Percentiles rank a stretch among this genome's conserved stretches.
These are phyloP conservation scores for Bryoglossum gracile DNA, from an alignment of 495 filamentous ascomycete genomes.

Conservation along the genomic window DNA sequence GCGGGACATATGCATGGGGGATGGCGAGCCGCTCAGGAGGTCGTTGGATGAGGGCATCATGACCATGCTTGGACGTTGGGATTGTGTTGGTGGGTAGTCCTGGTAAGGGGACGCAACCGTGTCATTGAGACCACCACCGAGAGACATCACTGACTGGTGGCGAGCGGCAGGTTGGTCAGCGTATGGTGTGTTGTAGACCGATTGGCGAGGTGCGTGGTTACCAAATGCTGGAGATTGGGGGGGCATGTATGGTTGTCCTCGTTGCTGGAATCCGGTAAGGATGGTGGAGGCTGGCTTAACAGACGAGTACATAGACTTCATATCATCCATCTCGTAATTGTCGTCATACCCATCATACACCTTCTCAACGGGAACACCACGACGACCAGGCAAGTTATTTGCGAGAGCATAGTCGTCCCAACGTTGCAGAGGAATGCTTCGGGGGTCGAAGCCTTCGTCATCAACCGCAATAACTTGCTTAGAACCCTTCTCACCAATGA, in stretches of 20 bases:
- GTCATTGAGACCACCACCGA: conserved; percentile 31
- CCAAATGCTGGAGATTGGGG: conserved; percentile 72
- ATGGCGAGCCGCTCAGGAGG: conserved; percentile 13
- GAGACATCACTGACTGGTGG: conserved; percentile 44
- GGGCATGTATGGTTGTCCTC: conserved; percentile 62
- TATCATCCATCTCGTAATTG: conserved; percentile 92
- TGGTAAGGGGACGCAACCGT: conserved; percentile 42
- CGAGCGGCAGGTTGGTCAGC: conserved; percentile 4
- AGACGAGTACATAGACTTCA: conserved; percentile 92
- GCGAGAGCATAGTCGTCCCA: conserved; percentile 97
- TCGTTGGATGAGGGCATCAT: conserved; percentile 18
- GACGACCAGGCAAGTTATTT: conserved; percentile 87
- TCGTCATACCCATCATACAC: conserved; percentile 53
- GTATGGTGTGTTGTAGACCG: conserved; percentile 31
- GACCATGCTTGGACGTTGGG: conserved; percentile 22
- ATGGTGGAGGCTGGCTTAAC: conserved; percentile 89
- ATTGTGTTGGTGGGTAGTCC: conserved; percentile 31
- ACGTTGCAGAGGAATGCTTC: conserved; percentile 84
- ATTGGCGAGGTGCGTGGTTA: conserved; percentile 46
- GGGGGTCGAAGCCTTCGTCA: conserved; percentile 83
- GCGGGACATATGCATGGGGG: conserved; percentile 26
- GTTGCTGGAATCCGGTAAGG: conserved; percentile 73
- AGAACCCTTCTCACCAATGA: conserved; percentile 85
- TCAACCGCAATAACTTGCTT: conserved; percentile 83
- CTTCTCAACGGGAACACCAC: conserved; percentile 68